Base-by-base conservation (phyloP, 148 eudicot species). In the Simmondsia chinensis region DNA sequence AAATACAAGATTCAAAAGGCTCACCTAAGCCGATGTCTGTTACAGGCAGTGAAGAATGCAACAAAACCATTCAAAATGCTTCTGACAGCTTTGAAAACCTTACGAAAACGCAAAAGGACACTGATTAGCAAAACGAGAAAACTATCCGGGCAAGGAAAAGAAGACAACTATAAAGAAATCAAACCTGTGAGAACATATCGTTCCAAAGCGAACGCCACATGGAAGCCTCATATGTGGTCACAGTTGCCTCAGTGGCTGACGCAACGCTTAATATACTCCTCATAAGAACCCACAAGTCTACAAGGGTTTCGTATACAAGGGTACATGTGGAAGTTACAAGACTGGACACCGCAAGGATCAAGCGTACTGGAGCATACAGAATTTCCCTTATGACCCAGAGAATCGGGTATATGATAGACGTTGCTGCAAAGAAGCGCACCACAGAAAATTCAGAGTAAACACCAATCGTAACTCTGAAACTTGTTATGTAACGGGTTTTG, bases 11-110 rank as follows among this genome's bases (percentile, higher is more conserved):
- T 4, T 22, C 18, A 14, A 5, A 23, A 49, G 22, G 35, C 62
- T 60, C 66, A 91, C 97, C 97, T 91, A 25, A 91, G 77, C 14
- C 97, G 80, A 65, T 91, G 97, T 59, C 97, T 68, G 56, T 91
- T 91, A 69, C 95, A 91, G 44, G 97, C 82, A 38, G 75, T 48
- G 14, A 85, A 82, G 64, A 85, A 85, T 29, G 94, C 89, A 43
- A 74, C 95, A 65, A 91, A 75, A 19, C 94, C 97, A 66, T 91
- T 64, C 28, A 91, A 63, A 67, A 91, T 81, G 61, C 85, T 79
- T 47, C 85, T 76, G 33, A 91, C 51, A 58, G 97, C 95, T 39
- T 83, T 78, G 26, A 91, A 91, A 36, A 91, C 70, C 97, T 87
- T 63, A 29, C 30, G 33, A 15, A 52, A 7, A 14, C 8, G n/a